Conservation (phyloP, 441 rosid species). For the Breynia disticha region DNA sequence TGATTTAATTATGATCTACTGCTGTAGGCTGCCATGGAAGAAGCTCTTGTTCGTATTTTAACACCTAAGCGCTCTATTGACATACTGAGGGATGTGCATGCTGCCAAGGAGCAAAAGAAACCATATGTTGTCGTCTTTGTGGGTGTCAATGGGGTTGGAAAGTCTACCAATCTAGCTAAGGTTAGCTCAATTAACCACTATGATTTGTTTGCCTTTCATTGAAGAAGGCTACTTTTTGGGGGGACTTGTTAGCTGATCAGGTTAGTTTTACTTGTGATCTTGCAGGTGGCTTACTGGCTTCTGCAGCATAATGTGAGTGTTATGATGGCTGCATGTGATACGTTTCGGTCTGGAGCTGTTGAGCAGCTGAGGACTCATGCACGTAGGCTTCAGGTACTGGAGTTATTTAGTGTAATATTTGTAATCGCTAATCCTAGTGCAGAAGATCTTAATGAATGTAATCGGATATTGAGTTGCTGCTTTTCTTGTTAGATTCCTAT, state of each 20-base stretch:
- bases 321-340: constrained; percentile 99
- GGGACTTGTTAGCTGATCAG: constrained; percentile 1
- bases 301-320: constrained; percentile 77
- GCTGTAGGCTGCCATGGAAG: constrained; percentile 92
- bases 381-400: constrained; percentile 79
- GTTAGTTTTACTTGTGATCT: background rate
- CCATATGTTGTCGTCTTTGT: constrained; percentile 92
- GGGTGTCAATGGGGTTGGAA: constrained; percentile 98
- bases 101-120: constrained; percentile 79
- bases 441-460: background rate
- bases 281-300: constrained; percentile 97
- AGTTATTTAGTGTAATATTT: background rate
- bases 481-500: constrained; percentile 59
- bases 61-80: constrained; percentile 96
- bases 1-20: background rate
- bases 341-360: constrained; percentile 97
- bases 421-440: background rate
- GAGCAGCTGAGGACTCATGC: constrained; percentile 96
- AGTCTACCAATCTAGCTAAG: constrained; percentile 94
- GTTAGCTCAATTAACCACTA: constrained; percentile 16
- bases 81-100: constrained; percentile 85
- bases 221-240: background rate
- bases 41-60: constrained; percentile 86
- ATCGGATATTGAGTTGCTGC: constrained; percentile 1
- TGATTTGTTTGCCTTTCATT: too few relatives aligned